Evolutionary conservation across 2,329 filamentous ascomycete genomes (phyloP), one percentile per base, ranked within the genome.

Genomic region (Penicillium crustosum): DNA sequence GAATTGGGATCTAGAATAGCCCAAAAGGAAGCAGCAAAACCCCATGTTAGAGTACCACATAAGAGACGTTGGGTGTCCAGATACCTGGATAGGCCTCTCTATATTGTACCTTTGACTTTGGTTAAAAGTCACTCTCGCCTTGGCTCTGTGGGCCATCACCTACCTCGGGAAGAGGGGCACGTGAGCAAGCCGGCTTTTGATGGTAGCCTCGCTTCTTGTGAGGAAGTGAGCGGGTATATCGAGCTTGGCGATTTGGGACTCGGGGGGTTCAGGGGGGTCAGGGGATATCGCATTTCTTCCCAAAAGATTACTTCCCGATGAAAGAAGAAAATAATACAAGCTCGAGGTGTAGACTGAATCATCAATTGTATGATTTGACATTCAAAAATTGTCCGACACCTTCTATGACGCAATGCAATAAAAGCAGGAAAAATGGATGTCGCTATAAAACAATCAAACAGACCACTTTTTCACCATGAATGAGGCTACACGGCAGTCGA

Each of bases 1-100:
- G 12, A 45, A 58, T 7, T 71, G 68, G 64, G 53, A 65, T n/a
- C 66, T 66, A 9, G 49, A 64, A 21, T 12, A 57, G 3, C 43
- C 57, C 8, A 53, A 58, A 2, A 17, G n/a, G 0, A 60, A 69
- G 17, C 6, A 56, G 48, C 17, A 36, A 56, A 1, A 39, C 4
- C 19, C 38, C 10, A 12, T 44, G 17, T 15, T 12, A 9, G 33
- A 35, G 19, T 33, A 15, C 33, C 12, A 44, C 29, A 17, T 42
- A 15, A 27, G 31, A 21, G 36, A 43, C 38, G 4, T 39, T 36
- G 53, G 12, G 39, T 55, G 31, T 53, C 58, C 12, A 49, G 17
- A 31, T 45, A 7, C 38, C 60, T 25, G 55, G 44, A 15, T 57
- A 57, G 23, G 17, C 21, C 58, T 47, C 12, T 12, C 57, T 27